Evolutionary conservation across 345 rosid genomes (phyloP).

Genomic region (Populus simonii): DNA sequence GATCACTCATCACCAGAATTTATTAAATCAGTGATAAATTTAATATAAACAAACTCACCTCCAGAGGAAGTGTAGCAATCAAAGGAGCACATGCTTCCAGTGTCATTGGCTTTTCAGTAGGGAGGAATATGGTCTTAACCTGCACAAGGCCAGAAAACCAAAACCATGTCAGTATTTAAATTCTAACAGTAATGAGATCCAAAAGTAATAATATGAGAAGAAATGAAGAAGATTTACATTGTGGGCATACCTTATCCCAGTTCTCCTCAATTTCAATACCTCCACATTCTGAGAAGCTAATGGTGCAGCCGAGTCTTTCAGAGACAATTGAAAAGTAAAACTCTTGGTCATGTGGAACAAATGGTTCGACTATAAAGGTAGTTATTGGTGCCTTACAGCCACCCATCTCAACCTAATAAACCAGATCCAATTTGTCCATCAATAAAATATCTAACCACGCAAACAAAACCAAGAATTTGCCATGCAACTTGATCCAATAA

Average conservation of each 20-base stretch:
- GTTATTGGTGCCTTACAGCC: slow-evolving; percentile 92
- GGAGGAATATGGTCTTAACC: slow-evolving; percentile 82
- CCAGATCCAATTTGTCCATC: slow-evolving; percentile 5
- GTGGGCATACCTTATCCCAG: slow-evolving; percentile 75
- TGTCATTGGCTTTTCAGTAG: slow-evolving; percentile 68
- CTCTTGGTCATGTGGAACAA: slow-evolving; percentile 85
- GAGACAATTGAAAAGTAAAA: slow-evolving; percentile 82
- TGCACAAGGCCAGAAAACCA: slow-evolving; percentile 26
- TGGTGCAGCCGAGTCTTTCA: slow-evolving; percentile 84
- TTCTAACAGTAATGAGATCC: neutral
- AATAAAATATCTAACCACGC: neutral
- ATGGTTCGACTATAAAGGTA: slow-evolving; percentile 92
- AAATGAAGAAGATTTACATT: neutral
- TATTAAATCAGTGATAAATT: neutral
- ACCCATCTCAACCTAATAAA: slow-evolving; percentile 78
- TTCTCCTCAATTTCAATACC: slow-evolving; percentile 99
- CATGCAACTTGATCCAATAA: neutral
- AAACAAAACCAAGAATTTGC: neutral
- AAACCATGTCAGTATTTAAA: slow-evolving; percentile 1
- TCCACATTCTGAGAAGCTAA: slow-evolving; percentile 93
- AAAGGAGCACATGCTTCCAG: slow-evolving; percentile 80
- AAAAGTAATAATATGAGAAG: neutral
- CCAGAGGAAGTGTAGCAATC: slow-evolving; percentile 94
- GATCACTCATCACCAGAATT: neutral
- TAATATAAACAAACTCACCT: slow-evolving; percentile 42